phyloP scores from a whole-genome alignment of 2,329 filamentous ascomycete genomes.

The Tolypocladium amazonense region DNA sequence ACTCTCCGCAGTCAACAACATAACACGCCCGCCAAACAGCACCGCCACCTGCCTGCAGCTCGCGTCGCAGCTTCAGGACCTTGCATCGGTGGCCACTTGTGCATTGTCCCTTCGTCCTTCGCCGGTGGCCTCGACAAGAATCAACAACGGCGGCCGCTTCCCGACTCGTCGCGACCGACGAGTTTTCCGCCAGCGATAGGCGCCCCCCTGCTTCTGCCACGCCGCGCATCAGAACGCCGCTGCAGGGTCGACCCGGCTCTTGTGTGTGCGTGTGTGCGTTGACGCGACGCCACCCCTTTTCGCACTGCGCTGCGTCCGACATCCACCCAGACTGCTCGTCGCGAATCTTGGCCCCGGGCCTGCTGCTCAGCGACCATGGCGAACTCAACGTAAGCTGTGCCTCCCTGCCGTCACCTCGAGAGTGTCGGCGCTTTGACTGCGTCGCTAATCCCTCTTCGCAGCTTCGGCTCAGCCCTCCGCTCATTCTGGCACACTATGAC shows the following conservation, averaged over 20 bases:
- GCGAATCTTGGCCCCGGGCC: conserved; percentile 7
- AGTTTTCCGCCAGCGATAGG: neutral
- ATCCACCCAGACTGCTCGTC: neutral
- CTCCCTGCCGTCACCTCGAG: neutral
- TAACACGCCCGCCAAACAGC: neutral
- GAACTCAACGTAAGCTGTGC: conserved; percentile 15
- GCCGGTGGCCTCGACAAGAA: neutral
- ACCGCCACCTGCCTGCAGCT: neutral
- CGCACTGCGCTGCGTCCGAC: neutral
- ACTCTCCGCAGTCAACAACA: neutral
- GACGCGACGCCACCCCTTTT: conserved; percentile 1
- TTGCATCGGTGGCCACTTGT: neutral
- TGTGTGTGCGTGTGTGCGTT: neutral
- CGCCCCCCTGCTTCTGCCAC: neutral
- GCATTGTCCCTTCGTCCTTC: neutral
- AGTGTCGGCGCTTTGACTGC: neutral
- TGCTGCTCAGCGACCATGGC: conserved; percentile 15
- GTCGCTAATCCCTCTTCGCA: conserved; percentile 18
- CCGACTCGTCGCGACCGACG: neutral
- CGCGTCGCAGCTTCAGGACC: neutral
- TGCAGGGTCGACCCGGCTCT: neutral
- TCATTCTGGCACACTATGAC: conserved; percentile 93
- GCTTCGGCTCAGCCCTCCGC: conserved; percentile 64
- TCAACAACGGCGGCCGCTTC: neutral
- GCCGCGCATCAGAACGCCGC: neutral